Evolutionary conservation across 352 stramenopile species (phyloP).

Genomic region (Albugo laibachii): DNA sequence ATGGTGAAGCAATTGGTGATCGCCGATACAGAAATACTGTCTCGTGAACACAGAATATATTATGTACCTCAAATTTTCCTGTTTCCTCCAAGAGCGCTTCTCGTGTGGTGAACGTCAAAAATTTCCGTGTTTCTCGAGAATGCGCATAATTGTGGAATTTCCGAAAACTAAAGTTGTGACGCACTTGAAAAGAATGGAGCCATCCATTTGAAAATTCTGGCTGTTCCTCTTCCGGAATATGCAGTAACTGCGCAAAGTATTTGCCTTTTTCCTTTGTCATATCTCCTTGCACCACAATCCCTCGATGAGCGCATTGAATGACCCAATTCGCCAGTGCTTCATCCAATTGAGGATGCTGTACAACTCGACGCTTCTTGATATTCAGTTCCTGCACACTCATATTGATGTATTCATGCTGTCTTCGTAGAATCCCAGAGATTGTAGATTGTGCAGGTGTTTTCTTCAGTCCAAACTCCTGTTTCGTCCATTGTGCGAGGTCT

Average conservation of each 20-base stretch:
- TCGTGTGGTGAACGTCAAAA: conserved; percentile 38
- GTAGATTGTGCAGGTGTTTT: conserved; percentile 69
- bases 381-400: conserved; percentile 60
- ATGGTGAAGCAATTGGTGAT: background rate
- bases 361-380: conserved; percentile 68
- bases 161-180: conserved; percentile 70
- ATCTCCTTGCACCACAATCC: conserved; percentile 61
- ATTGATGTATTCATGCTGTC: conserved; percentile 72
- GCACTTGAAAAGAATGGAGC: conserved; percentile 59
- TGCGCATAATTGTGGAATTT: conserved; percentile 51
- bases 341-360: conserved; percentile 61
- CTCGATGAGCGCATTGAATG: conserved; percentile 60
- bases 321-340: conserved; percentile 71
- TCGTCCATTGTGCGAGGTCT: conserved; percentile 69
- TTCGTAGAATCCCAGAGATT: conserved; percentile 60
- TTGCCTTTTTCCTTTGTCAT: conserved; percentile 76
- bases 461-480: conserved; percentile 67
- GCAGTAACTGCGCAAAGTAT: conserved; percentile 65
- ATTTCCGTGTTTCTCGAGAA: conserved; percentile 6
- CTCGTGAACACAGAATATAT: conserved; percentile 64
- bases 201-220: conserved; percentile 68
- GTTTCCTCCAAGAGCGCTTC: conserved; percentile 37
- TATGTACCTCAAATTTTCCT: conserved; percentile 47
- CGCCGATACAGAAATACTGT: conserved; percentile 55
- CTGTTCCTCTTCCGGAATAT: conserved; percentile 49